phyloP scores from a whole-genome alignment of 441 rosid genomes.

The Gossypium schwendimanii region DNA sequence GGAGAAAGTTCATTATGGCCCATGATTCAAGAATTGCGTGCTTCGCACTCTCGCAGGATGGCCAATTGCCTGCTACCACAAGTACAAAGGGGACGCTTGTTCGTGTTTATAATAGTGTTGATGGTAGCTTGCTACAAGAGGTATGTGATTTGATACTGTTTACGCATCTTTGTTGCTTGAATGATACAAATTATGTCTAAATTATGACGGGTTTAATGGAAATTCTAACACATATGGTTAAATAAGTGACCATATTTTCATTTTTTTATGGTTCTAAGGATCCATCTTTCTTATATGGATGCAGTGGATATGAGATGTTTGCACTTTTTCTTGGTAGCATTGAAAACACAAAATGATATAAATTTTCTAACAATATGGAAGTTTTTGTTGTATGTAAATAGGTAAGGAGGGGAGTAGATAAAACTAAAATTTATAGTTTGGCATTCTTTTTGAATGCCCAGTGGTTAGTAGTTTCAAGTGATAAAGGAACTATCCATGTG shows the following conservation, averaged over 20 bases:
- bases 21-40: conserved; percentile 68
- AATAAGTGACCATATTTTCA: too few relatives aligned
- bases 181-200: too few relatives aligned
- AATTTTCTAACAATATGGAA: not conserved
- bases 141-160: conserved; percentile 23
- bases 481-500: conserved; percentile 65
- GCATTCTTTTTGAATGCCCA: conserved; percentile 57
- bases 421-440: conserved; percentile 64
- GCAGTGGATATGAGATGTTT: not conserved
- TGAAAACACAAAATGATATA: not conserved
- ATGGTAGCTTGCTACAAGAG: conserved; percentile 78
- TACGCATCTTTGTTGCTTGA: too few relatives aligned
- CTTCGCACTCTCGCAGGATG: conserved; percentile 63
- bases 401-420: conserved; percentile 72
- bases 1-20: conserved; percentile 85
- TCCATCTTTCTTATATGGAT: not conserved
- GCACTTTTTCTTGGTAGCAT: not conserved
- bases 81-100: conserved; percentile 84
- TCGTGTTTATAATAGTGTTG: conserved; percentile 60
- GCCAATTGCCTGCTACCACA: conserved; percentile 68
- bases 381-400: conserved; percentile 7
- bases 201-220: too few relatives aligned
- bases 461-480: conserved; percentile 71
- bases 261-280: too few relatives aligned
- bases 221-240: too few relatives aligned